A percentile compares a stretch with the other conserved stretches of the same genome.
phyloP scores from a whole-genome alignment of 192 early-diverging fungal genomes.

The Coemansia sp. region DNA sequence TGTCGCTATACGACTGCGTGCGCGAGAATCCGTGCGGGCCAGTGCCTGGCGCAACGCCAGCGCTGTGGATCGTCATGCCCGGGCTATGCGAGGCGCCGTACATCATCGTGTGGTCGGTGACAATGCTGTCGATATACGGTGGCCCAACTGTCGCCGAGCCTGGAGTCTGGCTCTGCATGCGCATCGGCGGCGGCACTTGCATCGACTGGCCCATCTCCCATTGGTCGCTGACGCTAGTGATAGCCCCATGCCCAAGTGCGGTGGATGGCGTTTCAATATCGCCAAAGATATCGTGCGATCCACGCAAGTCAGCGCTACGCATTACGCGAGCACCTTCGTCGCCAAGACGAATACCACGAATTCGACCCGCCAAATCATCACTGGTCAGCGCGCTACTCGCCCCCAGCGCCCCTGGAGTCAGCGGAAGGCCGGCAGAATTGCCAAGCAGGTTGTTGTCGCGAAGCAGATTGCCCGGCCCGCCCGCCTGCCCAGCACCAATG shows the following conservation, averaged over 20 bases:
- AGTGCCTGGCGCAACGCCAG: slow-evolving; percentile 60
- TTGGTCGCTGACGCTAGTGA: slow-evolving; percentile 32
- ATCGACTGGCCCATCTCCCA: slow-evolving; percentile 41
- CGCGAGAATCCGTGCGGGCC: slow-evolving; percentile 68
- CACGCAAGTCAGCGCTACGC: slow-evolving; percentile 46
- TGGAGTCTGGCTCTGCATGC: slow-evolving; percentile 23
- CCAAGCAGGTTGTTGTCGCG: slow-evolving; percentile 23
- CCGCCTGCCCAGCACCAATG: slow-evolving; percentile 9
- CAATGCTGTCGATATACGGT: slow-evolving; percentile 37
- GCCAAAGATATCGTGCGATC: slow-evolving; percentile 40
- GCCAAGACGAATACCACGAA: slow-evolving; percentile 35
- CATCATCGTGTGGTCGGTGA: slow-evolving; percentile 30
- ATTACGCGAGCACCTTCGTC: slow-evolving; percentile 34
- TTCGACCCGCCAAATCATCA: slow-evolving; percentile 41
- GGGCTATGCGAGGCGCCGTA: slow-evolving; percentile 33
- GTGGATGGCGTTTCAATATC: slow-evolving; percentile 32
- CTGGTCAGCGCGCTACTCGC: slow-evolving; percentile 16
- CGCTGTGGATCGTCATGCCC: slow-evolving; percentile 17
- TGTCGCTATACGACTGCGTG: slow-evolving; percentile 85
- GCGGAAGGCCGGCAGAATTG: slow-evolving; percentile 6
- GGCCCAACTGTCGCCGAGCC: slow-evolving; percentile 8
- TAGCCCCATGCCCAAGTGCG: slow-evolving; percentile 18
- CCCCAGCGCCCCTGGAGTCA: slow-evolving; percentile 19
- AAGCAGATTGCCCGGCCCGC: slow-evolving; percentile 8
- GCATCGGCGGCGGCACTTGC: slow-evolving; percentile 25